Evolutionary conservation across 768 basidiomycete genomes (phyloP).

Genomic region (Pisolithus albus): DNA sequence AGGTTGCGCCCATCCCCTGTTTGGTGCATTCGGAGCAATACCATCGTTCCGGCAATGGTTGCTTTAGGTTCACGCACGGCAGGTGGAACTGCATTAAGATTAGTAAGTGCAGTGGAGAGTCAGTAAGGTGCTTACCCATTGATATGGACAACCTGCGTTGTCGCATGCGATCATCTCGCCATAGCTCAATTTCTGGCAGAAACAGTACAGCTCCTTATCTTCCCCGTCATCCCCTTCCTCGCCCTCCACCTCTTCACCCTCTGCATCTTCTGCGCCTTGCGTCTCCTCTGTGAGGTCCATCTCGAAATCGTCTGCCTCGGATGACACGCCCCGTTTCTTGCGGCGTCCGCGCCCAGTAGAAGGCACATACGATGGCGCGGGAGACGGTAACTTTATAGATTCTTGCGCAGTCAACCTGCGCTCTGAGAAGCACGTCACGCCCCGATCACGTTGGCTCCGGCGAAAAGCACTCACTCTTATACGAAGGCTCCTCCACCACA

Average conservation of each 20-base stretch:
- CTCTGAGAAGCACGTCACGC: slow-evolving; percentile 12
- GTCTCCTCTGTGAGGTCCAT: slow-evolving; percentile 29
- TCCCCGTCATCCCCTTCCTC: slow-evolving; percentile 47
- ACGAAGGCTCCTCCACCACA: slow-evolving; percentile 19
- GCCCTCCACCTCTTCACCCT: slow-evolving; percentile 32
- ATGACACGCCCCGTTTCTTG: slow-evolving; percentile 31
- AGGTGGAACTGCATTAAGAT: slow-evolving; percentile 48
- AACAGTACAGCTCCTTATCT: slow-evolving; percentile 56
- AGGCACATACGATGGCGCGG: slow-evolving; percentile 27
- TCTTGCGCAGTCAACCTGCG: slow-evolving; percentile 25
- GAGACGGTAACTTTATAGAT: slow-evolving; percentile 31
- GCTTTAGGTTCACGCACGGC: slow-evolving; percentile 50
- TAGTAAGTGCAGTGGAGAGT: background rate
- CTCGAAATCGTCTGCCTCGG: slow-evolving; percentile 29
- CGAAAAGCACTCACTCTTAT: slow-evolving; percentile 22
- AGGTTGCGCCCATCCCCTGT: slow-evolving; percentile 27
- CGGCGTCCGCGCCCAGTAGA: slow-evolving; percentile 26
- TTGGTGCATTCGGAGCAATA: slow-evolving; percentile 50
- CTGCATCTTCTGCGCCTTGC: slow-evolving; percentile 24
- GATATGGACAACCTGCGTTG: slow-evolving; percentile 46
- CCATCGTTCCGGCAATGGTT: slow-evolving; percentile 52
- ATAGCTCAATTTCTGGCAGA: slow-evolving; percentile 56
- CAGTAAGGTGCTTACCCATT: slow-evolving; percentile 48
- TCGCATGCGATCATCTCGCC: slow-evolving; percentile 68
- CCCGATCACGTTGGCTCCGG: background rate